Conservation (phyloP, 768 basidiomycete genomes). For the Rhodotorula babjevae region DNA sequence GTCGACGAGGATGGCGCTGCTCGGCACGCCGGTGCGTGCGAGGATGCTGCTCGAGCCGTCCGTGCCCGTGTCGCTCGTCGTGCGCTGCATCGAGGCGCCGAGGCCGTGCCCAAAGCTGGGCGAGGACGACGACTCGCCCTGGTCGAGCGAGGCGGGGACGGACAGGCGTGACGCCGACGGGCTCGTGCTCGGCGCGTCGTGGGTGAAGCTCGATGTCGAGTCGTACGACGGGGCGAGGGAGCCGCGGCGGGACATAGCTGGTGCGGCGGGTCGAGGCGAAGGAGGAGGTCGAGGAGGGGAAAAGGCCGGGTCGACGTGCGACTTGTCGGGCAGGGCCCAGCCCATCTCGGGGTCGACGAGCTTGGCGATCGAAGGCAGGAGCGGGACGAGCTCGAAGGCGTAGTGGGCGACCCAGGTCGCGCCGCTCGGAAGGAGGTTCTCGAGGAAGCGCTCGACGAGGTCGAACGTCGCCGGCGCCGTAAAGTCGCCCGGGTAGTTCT, state of each 20-base stretch:
- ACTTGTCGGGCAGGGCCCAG: constrained; percentile 41
- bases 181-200: neutral
- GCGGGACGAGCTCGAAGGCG: constrained; percentile 40
- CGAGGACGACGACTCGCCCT: neutral
- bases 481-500: constrained; percentile 42
- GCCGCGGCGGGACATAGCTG: constrained; percentile 5
- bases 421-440: constrained; percentile 29
- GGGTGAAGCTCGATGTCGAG: constrained; percentile 5
- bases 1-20: constrained; percentile 23
- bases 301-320: neutral
- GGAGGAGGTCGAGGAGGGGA: neutral
- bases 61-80: constrained; percentile 9
- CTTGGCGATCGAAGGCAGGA: constrained; percentile 12
- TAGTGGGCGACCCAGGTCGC: constrained; percentile 42
- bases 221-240: constrained; percentile 30
- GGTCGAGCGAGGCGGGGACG: neutral
- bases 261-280: neutral
- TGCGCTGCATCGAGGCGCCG: neutral
- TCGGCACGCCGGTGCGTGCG: neutral
- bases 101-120: neutral
- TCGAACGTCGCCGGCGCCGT: constrained; percentile 20
- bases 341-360: constrained; percentile 27
- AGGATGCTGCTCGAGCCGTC: constrained; percentile 5
- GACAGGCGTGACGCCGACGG: constrained; percentile 5
- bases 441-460: constrained; percentile 34